Base-by-base conservation (phyloP, 2,329 filamentous ascomycete genomes). In the Scortechinia acanthostroma region DNA sequence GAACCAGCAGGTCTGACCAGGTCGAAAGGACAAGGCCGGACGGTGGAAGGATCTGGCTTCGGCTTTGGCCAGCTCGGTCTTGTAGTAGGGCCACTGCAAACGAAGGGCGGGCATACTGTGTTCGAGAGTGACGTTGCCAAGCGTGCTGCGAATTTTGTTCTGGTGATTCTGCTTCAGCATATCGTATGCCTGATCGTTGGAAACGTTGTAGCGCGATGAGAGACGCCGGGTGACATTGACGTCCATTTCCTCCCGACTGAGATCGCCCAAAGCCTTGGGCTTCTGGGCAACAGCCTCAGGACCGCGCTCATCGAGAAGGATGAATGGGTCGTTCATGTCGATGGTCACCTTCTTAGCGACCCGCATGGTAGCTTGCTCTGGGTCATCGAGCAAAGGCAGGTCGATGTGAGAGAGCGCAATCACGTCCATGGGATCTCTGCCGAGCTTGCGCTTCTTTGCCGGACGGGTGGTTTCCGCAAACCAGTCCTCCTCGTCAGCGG, bases 131-230 rank as follows among this genome's bases (percentile, higher is more conserved):
- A 82, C 69, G 52, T 78, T 80, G 15, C 79, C 77, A 47, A 86
- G 71, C 2, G 77, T 83, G 52, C 77, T 82, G 50, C 81, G 75
- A 42, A 86, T 75, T 58, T 84, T 85, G 61, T 82, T 78, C 56
- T 83, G 78, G 49, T 82, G 80, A 51, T 84, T 85, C 55, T 85
- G 80, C 55, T 85, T 86, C 42, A 86, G 71, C 53, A 80, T 71
- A 54, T 85, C 80, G 53, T 86, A 86, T 4, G 80, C 80, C 46
- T 80, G 74, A 51, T 86, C 81, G 47, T 86, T 86, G 19, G 80
- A 84, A 37, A 84, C 81, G 53, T 85, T 86, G 63, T 83, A 86
- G 16, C 81, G 74, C 51, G 76, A 73, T 44, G 71, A 75, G 40
- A 84, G 68, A 23, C 77, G 74, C 47, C 76, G 77, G 30, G 62